Evolutionary conservation across 106 monocot species (phyloP).

Genomic region (Dendrobium officinale): DNA sequence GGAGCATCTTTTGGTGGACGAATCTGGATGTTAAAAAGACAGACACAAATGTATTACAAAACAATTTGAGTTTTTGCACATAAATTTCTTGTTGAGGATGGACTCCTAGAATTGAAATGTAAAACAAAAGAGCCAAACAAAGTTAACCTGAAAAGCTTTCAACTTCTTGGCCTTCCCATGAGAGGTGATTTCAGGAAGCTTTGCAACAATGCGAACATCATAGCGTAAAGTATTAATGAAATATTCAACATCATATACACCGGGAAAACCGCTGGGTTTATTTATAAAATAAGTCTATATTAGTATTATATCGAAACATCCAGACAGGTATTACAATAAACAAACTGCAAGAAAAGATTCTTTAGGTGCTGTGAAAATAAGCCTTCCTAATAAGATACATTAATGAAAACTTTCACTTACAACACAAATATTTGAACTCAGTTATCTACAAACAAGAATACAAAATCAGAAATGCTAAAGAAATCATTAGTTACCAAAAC

Average conservation of each 20-base stretch:
- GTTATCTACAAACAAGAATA: not conserved
- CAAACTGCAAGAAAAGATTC: not conserved
- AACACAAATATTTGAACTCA: not conserved
- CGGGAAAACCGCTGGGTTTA: constrained; percentile 78
- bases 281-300: constrained; percentile 16
- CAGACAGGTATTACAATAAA: not conserved
- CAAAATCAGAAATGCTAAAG: not conserved
- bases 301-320: constrained; percentile 3
- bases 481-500: not conserved
- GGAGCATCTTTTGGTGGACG: constrained; percentile 94
- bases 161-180: constrained; percentile 71
- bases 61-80: not conserved
- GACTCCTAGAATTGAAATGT: not conserved
- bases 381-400: not conserved
- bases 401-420: not conserved
- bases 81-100: not conserved
- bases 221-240: constrained; percentile 68
- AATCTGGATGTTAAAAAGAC: constrained; percentile 35
- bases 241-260: constrained; percentile 93
- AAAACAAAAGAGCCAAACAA: not conserved
- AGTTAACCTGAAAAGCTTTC: constrained; percentile 70
- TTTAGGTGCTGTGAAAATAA: not conserved
- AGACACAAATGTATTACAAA: not conserved
- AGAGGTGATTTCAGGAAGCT: constrained; percentile 62
- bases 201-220: constrained; percentile 68